Evolutionary conservation across 129 eudicot genomes (phyloP).

Genomic region (Tagetes erecta): DNA sequence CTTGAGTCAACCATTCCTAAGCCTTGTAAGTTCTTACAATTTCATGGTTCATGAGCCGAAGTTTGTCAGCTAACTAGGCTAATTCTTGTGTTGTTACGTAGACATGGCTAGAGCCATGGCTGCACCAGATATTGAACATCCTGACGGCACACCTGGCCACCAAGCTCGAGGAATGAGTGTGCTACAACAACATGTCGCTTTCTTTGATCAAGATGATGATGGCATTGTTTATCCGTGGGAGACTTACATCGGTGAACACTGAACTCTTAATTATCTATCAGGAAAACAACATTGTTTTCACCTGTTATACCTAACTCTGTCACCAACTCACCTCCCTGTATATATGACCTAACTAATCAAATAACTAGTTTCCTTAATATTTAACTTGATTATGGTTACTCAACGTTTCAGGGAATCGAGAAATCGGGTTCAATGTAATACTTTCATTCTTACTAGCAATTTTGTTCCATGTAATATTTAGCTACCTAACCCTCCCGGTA

Average conservation of each 20-base stretch:
- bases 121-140: slow-evolving; percentile 45
- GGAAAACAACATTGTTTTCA: neutral
- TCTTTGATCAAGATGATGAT: slow-evolving; percentile 49
- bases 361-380: neutral
- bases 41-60: neutral
- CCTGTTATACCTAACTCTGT: neutral
- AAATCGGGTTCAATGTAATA: slow-evolving; percentile 50
- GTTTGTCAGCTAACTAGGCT: neutral
- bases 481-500: slow-evolving; percentile 62
- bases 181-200: slow-evolving; percentile 55
- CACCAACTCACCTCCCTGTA: no score
- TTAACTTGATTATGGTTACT: neutral
- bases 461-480: slow-evolving; percentile 38
- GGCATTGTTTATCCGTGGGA: slow-evolving; percentile 68
- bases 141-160: slow-evolving; percentile 42
- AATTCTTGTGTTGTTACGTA: neutral
- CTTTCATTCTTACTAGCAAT: slow-evolving; percentile 38
- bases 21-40: slow-evolving; percentile 45
- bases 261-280: neutral
- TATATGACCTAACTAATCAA: neutral
- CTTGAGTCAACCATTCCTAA: slow-evolving; percentile 51
- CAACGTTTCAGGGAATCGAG: slow-evolving; percentile 28
- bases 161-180: slow-evolving; percentile 37
- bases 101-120: slow-evolving; percentile 51
- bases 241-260: slow-evolving; percentile 41